These are phyloP conservation scores for Paracorniculantispora psalliotae DNA, from an alignment of 2,329 filamentous ascomycete species.

Conservation along the genomic window DNA sequence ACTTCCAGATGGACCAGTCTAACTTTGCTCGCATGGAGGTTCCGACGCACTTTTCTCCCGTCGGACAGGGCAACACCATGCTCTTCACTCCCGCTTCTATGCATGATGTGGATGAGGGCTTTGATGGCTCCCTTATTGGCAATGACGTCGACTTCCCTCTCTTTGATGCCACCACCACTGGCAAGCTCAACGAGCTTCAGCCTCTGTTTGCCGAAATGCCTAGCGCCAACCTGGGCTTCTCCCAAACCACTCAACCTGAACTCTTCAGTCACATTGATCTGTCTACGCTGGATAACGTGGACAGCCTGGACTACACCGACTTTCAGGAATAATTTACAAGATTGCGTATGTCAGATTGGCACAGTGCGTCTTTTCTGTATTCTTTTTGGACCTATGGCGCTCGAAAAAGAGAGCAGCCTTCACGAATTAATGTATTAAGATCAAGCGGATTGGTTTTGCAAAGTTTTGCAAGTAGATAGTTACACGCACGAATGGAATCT, in stretches of 20 bases:
- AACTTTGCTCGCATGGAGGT: conserved; percentile 16
- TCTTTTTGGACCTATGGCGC: neutral
- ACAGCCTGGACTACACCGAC: conserved; percentile 26
- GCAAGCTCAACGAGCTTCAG: conserved; percentile 38
- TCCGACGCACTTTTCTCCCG: conserved; percentile 59
- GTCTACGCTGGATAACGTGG: too few relatives aligned
- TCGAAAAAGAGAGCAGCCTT: conserved; percentile 5
- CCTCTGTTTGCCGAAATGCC: conserved; percentile 47
- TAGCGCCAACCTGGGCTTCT: conserved; percentile 47
- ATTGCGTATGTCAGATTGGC: conserved; percentile 2
- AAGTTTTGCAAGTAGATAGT: conserved; percentile 6
- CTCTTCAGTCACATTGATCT: conserved; percentile 42
- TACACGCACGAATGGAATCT: neutral
- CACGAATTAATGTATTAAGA: conserved; percentile 10
- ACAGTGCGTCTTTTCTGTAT: conserved; percentile 10
- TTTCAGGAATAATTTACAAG: conserved; percentile 6
- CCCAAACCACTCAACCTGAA: conserved; percentile 48
- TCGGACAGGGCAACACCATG: conserved; percentile 63
- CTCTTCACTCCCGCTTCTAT: conserved; percentile 62
- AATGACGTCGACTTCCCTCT: conserved; percentile 60
- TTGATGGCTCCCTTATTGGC: conserved; percentile 48
- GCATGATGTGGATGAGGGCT: conserved; percentile 60
- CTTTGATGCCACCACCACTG: conserved; percentile 40
- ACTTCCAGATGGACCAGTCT: conserved; percentile 23
- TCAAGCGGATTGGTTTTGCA: neutral